Evolutionary conservation across 148 eudicot genomes (phyloP).

Genomic region (Chenopodium quinoa): DNA sequence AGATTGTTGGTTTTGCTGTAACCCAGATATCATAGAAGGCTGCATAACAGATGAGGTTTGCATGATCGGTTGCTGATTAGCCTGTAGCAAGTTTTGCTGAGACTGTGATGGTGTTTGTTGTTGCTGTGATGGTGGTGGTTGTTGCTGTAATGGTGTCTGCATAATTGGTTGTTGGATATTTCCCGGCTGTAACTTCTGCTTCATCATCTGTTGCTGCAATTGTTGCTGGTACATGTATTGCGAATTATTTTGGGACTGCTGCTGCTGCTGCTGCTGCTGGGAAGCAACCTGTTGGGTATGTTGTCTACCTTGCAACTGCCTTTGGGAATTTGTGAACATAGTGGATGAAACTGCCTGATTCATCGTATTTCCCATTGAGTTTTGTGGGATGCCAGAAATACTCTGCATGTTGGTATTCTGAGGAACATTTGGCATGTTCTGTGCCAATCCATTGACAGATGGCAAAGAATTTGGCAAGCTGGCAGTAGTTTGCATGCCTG

Average conservation of each 20-base stretch:
- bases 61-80: slow-evolving; percentile 65
- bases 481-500: slow-evolving; percentile 60
- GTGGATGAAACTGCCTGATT: slow-evolving; percentile 69
- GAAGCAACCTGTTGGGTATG: slow-evolving; percentile 47
- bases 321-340: slow-evolving; percentile 66
- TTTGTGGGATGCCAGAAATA: slow-evolving; percentile 60
- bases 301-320: slow-evolving; percentile 78
- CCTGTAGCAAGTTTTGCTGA: slow-evolving; percentile 52
- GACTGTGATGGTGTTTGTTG: slow-evolving; percentile 39
- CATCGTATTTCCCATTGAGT: slow-evolving; percentile 63
- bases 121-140: slow-evolving; percentile 45
- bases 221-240: slow-evolving; percentile 68
- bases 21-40: slow-evolving; percentile 49
- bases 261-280: slow-evolving; percentile 63
- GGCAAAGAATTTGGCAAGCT: slow-evolving; percentile 60
- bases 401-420: slow-evolving; percentile 67
- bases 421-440: slow-evolving; percentile 56
- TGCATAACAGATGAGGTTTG: slow-evolving; percentile 74
- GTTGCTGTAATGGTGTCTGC: slow-evolving; percentile 66
- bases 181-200: slow-evolving; percentile 64
- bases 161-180: slow-evolving; percentile 46
- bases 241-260: slow-evolving; percentile 62
- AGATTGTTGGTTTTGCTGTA: slow-evolving; percentile 73
- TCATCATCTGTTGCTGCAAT: slow-evolving; percentile 49
- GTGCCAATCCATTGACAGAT: slow-evolving; percentile 51